Percentiles rank a stretch among this genome's conserved stretches.
Conservation (phyloP, 495 filamentous ascomycete genomes). For the Xylaria nigripes region DNA sequence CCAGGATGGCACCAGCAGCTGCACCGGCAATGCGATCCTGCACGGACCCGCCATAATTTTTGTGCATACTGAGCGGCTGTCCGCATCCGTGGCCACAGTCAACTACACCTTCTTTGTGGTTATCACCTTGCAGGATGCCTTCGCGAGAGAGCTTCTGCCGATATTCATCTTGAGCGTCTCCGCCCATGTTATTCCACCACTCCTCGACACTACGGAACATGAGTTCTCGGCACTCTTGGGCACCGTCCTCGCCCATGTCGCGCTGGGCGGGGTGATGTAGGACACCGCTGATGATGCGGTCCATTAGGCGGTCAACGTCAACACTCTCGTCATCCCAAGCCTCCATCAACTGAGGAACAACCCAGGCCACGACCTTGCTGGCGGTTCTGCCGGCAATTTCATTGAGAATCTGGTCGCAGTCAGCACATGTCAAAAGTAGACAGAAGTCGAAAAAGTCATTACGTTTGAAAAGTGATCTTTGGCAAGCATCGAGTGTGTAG, state of each 20-base stretch:
- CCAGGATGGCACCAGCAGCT: conserved; percentile 39
- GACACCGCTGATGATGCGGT: conserved; percentile 68
- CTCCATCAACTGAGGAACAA: conserved; percentile 75
- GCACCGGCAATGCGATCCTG: conserved; percentile 40
- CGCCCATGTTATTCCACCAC: conserved; percentile 67
- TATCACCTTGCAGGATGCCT: conserved; percentile 64
- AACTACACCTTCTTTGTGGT: conserved; percentile 77
- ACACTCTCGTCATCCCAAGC: conserved; percentile 70
- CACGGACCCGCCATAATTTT: conserved; percentile 34
- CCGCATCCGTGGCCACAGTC: conserved; percentile 83
- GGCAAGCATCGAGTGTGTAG: conserved; percentile 91
- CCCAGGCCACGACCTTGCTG: conserved; percentile 67
- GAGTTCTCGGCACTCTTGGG: conserved; percentile 57
- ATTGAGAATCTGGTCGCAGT: conserved; percentile 56
- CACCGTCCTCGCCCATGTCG: conserved; percentile 61
- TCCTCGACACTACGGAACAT: conserved; percentile 72
- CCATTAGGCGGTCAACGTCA: conserved; percentile 58
- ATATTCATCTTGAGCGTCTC: conserved; percentile 52
- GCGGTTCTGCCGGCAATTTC: conserved; percentile 80
- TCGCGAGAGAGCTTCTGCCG: conserved; percentile 65
- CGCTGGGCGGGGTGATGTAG: conserved; percentile 82
- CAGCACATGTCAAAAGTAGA: conserved; percentile 12
- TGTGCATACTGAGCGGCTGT: conserved; percentile 40
- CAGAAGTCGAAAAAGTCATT: conserved; percentile 9
- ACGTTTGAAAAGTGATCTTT: conserved; percentile 86